Evolutionary conservation across 169 alveolate species (phyloP).

Genomic region (Plasmodium malariae): DNA sequence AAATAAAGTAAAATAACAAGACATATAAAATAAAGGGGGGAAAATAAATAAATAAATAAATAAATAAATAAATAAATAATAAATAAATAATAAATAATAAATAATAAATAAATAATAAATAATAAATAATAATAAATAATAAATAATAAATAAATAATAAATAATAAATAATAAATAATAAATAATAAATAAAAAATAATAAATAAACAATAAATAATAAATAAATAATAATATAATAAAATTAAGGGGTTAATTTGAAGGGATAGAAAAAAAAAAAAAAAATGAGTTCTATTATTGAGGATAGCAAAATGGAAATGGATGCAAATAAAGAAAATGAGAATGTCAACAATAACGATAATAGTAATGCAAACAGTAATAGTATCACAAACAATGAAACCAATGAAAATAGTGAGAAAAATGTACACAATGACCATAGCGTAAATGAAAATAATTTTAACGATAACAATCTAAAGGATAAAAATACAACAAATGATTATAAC

Average conservation of each 20-base stretch:
- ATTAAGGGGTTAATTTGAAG: neutral
- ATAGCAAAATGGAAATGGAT: constrained; percentile 28
- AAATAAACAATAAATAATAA: too few relatives aligned
- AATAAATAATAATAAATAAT: too few relatives aligned
- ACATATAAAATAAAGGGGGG: too few relatives aligned
- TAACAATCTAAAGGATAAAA: neutral
- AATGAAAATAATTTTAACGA: neutral
- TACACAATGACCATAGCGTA: neutral
- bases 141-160: too few relatives aligned
- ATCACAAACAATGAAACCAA: neutral
- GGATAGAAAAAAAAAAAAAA: constrained; percentile 8
- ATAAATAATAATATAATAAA: neutral
- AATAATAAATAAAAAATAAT: too few relatives aligned
- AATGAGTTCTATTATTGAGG: constrained; percentile 44
- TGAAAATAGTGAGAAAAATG: neutral
- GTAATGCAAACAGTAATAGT: neutral
- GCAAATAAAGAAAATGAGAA: neutral
- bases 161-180: too few relatives aligned
- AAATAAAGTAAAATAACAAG: too few relatives aligned
- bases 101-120: too few relatives aligned
- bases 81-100: too few relatives aligned
- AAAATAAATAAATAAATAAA: too few relatives aligned
- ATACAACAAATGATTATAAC: neutral
- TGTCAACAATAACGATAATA: neutral
- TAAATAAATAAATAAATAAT: too few relatives aligned